These are phyloP conservation scores for Circinella minor DNA, from an alignment of 371 early-diverging fungal species.

Conservation along the genomic window DNA sequence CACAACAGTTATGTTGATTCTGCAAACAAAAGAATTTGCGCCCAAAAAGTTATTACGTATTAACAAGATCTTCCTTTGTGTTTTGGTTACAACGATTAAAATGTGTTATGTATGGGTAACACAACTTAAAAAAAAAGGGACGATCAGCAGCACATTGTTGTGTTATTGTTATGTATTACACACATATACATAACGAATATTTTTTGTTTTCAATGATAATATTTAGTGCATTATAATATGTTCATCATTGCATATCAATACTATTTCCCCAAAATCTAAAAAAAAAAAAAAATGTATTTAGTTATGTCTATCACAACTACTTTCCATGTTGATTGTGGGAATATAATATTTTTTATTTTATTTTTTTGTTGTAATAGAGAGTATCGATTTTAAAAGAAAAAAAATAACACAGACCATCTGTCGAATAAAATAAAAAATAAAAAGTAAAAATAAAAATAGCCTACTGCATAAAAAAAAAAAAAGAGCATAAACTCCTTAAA, in stretches of 20 bases:
- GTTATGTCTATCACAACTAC: too few relatives aligned
- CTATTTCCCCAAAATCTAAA: neutral
- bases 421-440: neutral
- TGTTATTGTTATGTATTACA: too few relatives aligned
- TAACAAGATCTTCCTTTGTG: too few relatives aligned
- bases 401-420: constrained; percentile 5
- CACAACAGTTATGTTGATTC: neutral
- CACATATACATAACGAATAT: too few relatives aligned
- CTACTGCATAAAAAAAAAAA: neutral
- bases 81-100: neutral
- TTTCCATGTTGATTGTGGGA: neutral
- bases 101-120: constrained; percentile 1
- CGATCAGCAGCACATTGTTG: constrained; percentile 9
- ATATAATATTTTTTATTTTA: too few relatives aligned
- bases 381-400: too few relatives aligned
- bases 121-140: neutral
- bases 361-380: neutral
- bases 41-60: neutral
- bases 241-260: neutral
- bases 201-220: too few relatives aligned
- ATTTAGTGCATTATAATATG: too few relatives aligned
- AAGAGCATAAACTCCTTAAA: neutral
- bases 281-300: too few relatives aligned
- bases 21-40: neutral
- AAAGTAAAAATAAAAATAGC: neutral